A percentile compares a stretch with the other conserved stretches of the same genome.
Evolutionary conservation across 1,139 yeast species (phyloP).

Genomic region (Nakaseomyces uthaithaninus): DNA sequence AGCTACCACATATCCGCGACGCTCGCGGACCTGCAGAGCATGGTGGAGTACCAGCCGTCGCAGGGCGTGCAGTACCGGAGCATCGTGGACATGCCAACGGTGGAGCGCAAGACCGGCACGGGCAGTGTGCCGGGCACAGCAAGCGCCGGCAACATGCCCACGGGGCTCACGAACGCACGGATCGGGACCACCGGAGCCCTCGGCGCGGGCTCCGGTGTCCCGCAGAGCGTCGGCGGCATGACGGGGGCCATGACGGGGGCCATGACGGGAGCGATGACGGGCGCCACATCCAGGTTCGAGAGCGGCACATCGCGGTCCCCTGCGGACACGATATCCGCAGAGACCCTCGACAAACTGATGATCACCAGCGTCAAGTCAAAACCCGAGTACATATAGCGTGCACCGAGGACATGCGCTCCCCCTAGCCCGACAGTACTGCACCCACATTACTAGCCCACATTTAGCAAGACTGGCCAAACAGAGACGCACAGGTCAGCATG

Average conservation of each 20-base stretch:
- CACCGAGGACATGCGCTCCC: too few species aligned
- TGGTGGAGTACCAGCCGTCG: constrained; percentile 30
- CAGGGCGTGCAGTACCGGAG: constrained; percentile 30
- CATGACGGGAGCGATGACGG: constrained; percentile 8
- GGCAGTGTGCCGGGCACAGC: constrained; percentile 14
- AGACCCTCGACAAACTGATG: constrained; percentile 28
- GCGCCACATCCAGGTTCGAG: constrained; percentile 12
- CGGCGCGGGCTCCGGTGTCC: constrained; percentile 13
- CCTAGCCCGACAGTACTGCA: too few species aligned
- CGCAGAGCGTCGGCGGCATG: constrained; percentile 11
- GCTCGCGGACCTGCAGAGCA: constrained; percentile 19
- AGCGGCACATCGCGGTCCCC: constrained; percentile 4
- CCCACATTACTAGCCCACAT: too few species aligned
- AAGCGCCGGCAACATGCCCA: constrained; percentile 15
- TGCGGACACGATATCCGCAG: constrained; percentile 18
- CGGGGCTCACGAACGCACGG: constrained; percentile 11
- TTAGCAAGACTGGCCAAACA: too few species aligned
- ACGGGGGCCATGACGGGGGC: constrained; percentile 2
- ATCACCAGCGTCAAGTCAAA: constrained; percentile 29
- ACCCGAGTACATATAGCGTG: constrained; percentile 28
- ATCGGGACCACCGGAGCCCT: constrained; percentile 13
- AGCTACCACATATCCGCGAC: constrained; percentile 25
- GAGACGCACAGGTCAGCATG: too few species aligned
- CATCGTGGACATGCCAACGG: constrained; percentile 5
- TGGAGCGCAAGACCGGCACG: not conserved